Evolutionary conservation across 495 filamentous ascomycete species (phyloP), one percentile per base, ranked within the genome.

Genomic region (Cetradonia linearis): DNA sequence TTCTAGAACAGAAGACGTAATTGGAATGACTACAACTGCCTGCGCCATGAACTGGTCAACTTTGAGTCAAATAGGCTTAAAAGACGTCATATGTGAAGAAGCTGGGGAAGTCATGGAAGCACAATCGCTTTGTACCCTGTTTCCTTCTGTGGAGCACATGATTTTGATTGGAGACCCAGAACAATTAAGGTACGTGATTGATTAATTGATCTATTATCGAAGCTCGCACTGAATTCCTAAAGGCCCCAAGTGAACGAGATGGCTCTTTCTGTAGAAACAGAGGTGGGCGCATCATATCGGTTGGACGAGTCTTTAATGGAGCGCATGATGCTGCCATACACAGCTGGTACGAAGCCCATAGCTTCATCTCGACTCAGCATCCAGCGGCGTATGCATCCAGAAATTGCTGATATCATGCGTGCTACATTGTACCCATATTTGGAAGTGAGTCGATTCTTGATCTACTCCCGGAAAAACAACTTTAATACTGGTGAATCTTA

Each of bases 351-450:
- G 10, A 68, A 65, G 23, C 62, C 67, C 3, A 53, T 69, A 31
- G 80, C 84, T 7, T 73, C 78, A 54, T 74, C 74, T 56, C 75
- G 74, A 11, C 73, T 89, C 3, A 72, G 83, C 37, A 77, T 78
- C 14, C 86, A 91, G 65, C 73, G 86, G 31, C 77, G 86, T 31
- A 91, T 91, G 86, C 83, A 86, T 67, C 86, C 87, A 18, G 77
- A 72, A 0, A 84, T 90, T 48, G 76, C 85, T 5, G 65, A 76
- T 8, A 72, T 86, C 1, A 67, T 85, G 33, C 74, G 84, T 5
- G 69, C 72, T 7, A 81, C 83, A 0, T 63, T 86, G 0, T 92
- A 93, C 66, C 83, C 86, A 0, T 61, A 73, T 6, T 70, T 93
- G 0, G 40, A 80, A 55, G 86, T 53, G 40, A 34, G 18, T 47